Conservation (phyloP, 805 yeast species). For the Candida methanosorbosa region DNA sequence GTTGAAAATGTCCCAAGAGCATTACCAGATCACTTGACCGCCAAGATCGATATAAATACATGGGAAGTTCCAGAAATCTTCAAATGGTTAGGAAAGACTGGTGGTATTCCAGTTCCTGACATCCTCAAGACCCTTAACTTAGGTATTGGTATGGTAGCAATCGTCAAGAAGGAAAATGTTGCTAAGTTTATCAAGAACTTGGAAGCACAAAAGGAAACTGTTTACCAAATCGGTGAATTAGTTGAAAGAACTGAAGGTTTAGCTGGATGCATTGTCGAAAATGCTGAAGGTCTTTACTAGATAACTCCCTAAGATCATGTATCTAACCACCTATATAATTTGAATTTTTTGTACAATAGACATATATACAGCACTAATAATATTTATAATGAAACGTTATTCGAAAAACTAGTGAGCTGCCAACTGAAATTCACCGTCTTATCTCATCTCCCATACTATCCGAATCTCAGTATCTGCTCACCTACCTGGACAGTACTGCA, state of each 20-base stretch:
- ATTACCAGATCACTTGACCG: conserved; percentile 71
- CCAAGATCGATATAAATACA: conserved; percentile 63
- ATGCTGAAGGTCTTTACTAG: conserved; percentile 33
- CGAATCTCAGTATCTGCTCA: too few species aligned
- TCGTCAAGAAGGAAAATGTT: conserved; percentile 66
- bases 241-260: conserved; percentile 34
- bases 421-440: too few species aligned
- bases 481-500: too few species aligned
- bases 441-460: too few species aligned
- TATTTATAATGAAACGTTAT: too few species aligned
- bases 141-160: conserved; percentile 95
- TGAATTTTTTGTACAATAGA: too few species aligned
- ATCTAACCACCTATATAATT: too few species aligned
- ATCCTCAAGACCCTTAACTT: conserved; percentile 85
- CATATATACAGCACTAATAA: too few species aligned
- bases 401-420: too few species aligned
- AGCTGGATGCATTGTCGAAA: conserved; percentile 56
- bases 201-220: conserved; percentile 62
- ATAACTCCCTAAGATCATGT: too few species aligned
- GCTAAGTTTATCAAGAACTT: conserved; percentile 45
- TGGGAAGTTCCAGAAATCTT: conserved; percentile 89
- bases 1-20: conserved; percentile 96
- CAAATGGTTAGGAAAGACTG: conserved; percentile 89
- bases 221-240: conserved; percentile 59
- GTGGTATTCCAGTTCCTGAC: conserved; percentile 81